Evolutionary conservation across 331 rosid species (phyloP).

Genomic region (Acacia concinna): DNA sequence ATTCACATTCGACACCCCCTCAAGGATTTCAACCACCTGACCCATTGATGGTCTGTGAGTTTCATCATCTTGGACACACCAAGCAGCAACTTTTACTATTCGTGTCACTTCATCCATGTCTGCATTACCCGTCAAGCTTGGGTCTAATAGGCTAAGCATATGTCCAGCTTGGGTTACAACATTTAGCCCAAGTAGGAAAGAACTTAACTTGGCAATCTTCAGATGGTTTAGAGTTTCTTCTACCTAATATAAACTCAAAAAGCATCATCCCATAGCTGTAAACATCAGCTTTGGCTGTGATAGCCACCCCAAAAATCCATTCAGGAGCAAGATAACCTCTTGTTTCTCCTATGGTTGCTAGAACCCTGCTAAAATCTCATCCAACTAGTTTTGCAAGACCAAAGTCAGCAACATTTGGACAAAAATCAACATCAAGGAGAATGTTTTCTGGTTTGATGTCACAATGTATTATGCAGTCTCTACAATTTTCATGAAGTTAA

Average conservation of each 20-base stretch:
- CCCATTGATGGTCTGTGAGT: slow-evolving; percentile 69
- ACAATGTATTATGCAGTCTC: slow-evolving; percentile 88
- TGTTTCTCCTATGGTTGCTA: slow-evolving; percentile 69
- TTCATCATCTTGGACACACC: slow-evolving; percentile 91
- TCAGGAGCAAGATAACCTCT: slow-evolving; percentile 73
- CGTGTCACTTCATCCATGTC: slow-evolving; percentile 48
- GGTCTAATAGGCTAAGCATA: slow-evolving; percentile 52
- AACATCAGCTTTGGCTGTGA: slow-evolving; percentile 58
- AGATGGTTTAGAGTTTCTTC: slow-evolving; percentile 53
- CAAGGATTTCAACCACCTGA: slow-evolving; percentile 74
- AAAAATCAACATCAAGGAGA: slow-evolving; percentile 58
- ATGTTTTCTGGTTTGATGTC: slow-evolving; percentile 89
- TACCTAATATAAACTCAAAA: slow-evolving; percentile 50
- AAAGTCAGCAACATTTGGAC: slow-evolving; percentile 84
- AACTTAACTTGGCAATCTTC: slow-evolving; percentile 53
- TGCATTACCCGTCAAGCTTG: slow-evolving; percentile 49
- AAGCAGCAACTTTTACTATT: slow-evolving; percentile 63
- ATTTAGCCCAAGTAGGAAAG: slow-evolving; percentile 58
- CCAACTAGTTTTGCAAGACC: slow-evolving; percentile 87
- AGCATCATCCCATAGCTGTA: slow-evolving; percentile 63
- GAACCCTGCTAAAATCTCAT: slow-evolving; percentile 60
- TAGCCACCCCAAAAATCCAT: slow-evolving; percentile 54
- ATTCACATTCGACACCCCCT: slow-evolving; percentile 55
- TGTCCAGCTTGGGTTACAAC: slow-evolving; percentile 43
- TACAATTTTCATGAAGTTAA: slow-evolving; percentile 80